Evolutionary conservation across 2,329 filamentous ascomycete genomes (phyloP), one percentile per base, ranked within the genome.

Genomic region (Fusarium goolgardi): DNA sequence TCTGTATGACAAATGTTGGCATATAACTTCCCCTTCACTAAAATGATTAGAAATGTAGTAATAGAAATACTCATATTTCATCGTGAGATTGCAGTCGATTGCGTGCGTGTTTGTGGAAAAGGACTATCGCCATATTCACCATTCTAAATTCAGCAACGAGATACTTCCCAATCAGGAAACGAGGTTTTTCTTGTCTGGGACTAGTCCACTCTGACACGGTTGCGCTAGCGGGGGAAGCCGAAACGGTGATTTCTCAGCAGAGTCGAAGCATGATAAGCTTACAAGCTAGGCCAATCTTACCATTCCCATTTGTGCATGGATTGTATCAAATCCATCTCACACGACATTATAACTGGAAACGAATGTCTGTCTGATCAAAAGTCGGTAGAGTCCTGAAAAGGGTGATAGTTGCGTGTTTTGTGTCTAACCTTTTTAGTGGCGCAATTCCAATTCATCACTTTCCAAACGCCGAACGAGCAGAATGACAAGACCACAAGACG

Each of bases 381-480:
- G 60, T 63, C n/a, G 3, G 59, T n/a, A 2, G 2, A 4, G 3
- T 9, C 3, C 3, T 5, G 9, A 21, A 44, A 15, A n/a, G 3
- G 12, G 16, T 6, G 5, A 4, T 16, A 25, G 25, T 27, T 27
- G 9, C 25, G 7, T 15, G 2, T n/a, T 10, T 4, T 6, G 5
- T 23, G 29, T 7, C 41, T 65, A 3, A 65, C 4, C 3, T 16
- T 20, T 2, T 1, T 10, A 74, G 71, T 44, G 44, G n/a, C 37
- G 2, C 37, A 43, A 0, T 73, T 74, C 16, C 69, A 63, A 13
- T 74, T 74, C 34, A 60, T 74, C 1, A 35, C 69, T 11, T 18
- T 65, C 3, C 45, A 46, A 21, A 2, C 21, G 20, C 4, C 67
- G 54, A 13, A 52, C 40, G 15, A 27, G 18, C 21, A 29, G 11